These are phyloP conservation scores for Sporothrix curviconia DNA, from an alignment of 2,329 filamentous ascomycete species.

Conservation along the genomic window DNA sequence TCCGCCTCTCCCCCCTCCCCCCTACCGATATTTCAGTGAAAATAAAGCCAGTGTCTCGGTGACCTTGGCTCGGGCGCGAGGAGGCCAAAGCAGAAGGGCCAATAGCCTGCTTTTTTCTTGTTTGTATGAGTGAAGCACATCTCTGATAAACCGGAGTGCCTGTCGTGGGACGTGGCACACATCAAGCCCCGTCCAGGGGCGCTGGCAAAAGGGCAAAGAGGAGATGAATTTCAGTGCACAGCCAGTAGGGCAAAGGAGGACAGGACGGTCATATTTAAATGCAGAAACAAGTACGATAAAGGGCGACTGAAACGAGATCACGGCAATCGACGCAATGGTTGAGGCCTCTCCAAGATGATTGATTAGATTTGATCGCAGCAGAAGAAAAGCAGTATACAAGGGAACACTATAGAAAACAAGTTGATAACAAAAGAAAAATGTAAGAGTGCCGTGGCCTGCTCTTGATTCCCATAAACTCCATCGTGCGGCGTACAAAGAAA, in stretches of 20 bases:
- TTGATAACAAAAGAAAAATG: background rate
- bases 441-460: conserved; percentile 1
- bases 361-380: background rate
- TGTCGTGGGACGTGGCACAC: background rate
- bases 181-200: background rate
- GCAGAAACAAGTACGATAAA: no score
- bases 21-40: no score
- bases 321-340: no score
- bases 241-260: no score
- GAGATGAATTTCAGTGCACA: background rate
- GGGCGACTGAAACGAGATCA: no score
- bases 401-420: background rate
- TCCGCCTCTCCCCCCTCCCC: background rate
- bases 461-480: background rate
- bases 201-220: background rate
- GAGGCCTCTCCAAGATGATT: no score
- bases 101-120: no score
- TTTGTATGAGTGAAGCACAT: no score
- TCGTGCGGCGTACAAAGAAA: no score
- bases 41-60: background rate
- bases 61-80: background rate
- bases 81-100: no score
- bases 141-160: no score
- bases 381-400: background rate
- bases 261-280: no score